These are phyloP conservation scores for Artemisia tridentata DNA, from an alignment of 129 eudicot species.

Conservation along the genomic window DNA sequence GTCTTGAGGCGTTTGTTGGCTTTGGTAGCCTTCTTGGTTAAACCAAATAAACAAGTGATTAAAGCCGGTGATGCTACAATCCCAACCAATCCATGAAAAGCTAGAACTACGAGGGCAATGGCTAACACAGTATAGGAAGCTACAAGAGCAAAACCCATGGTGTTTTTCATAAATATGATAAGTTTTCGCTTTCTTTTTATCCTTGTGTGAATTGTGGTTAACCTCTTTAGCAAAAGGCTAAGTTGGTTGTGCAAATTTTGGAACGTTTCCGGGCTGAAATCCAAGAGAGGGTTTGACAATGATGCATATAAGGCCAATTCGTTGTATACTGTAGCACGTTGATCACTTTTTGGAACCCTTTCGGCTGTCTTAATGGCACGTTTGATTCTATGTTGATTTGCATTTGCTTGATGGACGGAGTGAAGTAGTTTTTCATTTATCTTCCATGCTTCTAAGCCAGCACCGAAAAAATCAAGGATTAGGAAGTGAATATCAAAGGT, in stretches of 20 bases:
- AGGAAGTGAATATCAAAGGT: conserved; percentile 36
- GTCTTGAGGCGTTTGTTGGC: conserved; percentile 9
- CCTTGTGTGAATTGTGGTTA: conserved; percentile 37
- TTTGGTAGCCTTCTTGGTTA: conserved; percentile 24
- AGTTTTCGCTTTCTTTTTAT: conserved; percentile 40
- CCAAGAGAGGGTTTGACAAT: conserved; percentile 43
- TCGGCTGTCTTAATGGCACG: conserved; percentile 34
- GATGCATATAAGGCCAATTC: conserved; percentile 42
- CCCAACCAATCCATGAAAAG: conserved; percentile 52
- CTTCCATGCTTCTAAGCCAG: conserved; percentile 52
- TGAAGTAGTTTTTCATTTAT: conserved; percentile 48
- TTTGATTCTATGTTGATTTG: conserved; percentile 31
- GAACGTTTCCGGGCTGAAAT: conserved; percentile 28
- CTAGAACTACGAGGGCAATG: conserved; percentile 44
- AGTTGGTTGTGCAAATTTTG: conserved; percentile 32
- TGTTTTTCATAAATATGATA: conserved; percentile 33
- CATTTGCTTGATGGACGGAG: conserved; percentile 46
- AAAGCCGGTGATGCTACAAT: conserved; percentile 48
- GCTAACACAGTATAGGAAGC: conserved; percentile 42
- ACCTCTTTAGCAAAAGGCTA: conserved; percentile 25
- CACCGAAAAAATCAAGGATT: conserved; percentile 46
- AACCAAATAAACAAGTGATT: conserved; percentile 27
- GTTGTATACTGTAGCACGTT: conserved; percentile 8
- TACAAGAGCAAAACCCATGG: conserved; percentile 31
- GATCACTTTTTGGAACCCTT: conserved; percentile 19